A percentile compares a stretch with the other conserved stretches of the same genome.
These are phyloP conservation scores for Nicotiana undulata DNA, from an alignment of 257 asterid species.

Conservation along the genomic window DNA sequence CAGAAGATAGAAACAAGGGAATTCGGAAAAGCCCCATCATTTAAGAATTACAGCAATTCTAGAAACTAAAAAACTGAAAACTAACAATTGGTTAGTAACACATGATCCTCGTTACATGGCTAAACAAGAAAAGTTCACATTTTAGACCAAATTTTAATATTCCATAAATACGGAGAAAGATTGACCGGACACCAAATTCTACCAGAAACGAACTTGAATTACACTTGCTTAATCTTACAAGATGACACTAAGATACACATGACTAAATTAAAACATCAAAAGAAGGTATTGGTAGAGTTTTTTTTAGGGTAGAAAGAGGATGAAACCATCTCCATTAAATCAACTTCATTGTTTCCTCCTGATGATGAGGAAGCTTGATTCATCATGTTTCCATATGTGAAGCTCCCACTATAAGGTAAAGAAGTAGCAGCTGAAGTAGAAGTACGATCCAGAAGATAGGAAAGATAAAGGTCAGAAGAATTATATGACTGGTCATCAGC, in stretches of 20 bases:
- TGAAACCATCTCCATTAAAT: conserved; percentile 24
- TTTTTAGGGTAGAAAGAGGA: conserved; percentile 9
- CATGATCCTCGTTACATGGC: background rate
- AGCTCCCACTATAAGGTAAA: background rate
- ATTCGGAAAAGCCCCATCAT: background rate
- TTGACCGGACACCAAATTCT: too few species aligned
- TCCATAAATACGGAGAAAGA: too few species aligned
- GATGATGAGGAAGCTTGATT: conserved; percentile 4
- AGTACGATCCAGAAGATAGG: conserved; percentile 11
- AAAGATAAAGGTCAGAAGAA: conserved; percentile 15
- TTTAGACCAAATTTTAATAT: too few species aligned
- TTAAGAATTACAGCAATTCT: background rate
- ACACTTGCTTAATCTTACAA: too few species aligned
- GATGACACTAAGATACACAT: too few species aligned
- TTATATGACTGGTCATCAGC: background rate
- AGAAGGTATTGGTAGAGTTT: background rate
- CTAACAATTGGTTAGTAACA: background rate
- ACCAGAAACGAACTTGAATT: too few species aligned
- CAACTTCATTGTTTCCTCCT: conserved; percentile 9
- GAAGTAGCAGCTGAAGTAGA: background rate
- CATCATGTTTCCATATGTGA: background rate
- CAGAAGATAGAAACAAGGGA: background rate
- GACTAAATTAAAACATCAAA: background rate
- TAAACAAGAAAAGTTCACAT: too few species aligned
- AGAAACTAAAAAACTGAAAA: conserved; percentile 18